These are phyloP conservation scores for Sugiyamaella qingdaonensis DNA, from an alignment of 805 yeast species.

Conservation along the genomic window DNA sequence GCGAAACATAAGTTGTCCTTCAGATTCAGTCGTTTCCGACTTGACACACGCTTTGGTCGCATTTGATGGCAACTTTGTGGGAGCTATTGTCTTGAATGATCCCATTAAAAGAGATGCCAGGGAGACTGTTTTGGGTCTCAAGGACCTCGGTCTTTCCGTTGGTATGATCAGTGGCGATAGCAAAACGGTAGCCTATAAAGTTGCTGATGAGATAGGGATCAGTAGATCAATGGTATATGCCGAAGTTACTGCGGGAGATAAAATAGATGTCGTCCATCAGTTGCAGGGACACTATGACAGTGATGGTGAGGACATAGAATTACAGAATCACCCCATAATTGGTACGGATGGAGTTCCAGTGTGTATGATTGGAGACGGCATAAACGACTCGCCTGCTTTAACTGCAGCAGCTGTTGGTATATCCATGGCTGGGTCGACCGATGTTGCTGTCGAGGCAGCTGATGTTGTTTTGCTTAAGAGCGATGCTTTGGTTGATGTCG, in stretches of 20 bases:
- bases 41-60: slow-evolving; percentile 54
- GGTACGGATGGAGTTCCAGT: slow-evolving; percentile 34
- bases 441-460: slow-evolving; percentile 95
- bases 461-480: slow-evolving; percentile 65
- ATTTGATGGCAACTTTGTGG: slow-evolving; percentile 55
- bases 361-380: slow-evolving; percentile 96
- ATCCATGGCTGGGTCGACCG: slow-evolving; percentile 89
- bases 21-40: slow-evolving; percentile 21
- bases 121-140: slow-evolving; percentile 54
- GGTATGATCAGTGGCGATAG: slow-evolving; percentile 93
- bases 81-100: slow-evolving; percentile 66
- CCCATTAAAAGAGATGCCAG: slow-evolving; percentile 60
- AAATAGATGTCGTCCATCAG: slow-evolving; percentile 59
- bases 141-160: slow-evolving; percentile 50
- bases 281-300: slow-evolving; percentile 39
- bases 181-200: slow-evolving; percentile 51
- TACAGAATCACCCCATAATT: not conserved
- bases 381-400: slow-evolving; percentile 95
- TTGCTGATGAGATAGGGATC: slow-evolving; percentile 68
- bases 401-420: slow-evolving; percentile 86
- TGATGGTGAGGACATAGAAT: slow-evolving; percentile 1
- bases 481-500: slow-evolving; percentile 35
- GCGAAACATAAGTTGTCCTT: slow-evolving; percentile 1
- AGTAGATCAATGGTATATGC: slow-evolving; percentile 61
- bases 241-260: slow-evolving; percentile 71